Conservation (phyloP, 768 basidiomycete genomes). For the Nidularia sp. region DNA sequence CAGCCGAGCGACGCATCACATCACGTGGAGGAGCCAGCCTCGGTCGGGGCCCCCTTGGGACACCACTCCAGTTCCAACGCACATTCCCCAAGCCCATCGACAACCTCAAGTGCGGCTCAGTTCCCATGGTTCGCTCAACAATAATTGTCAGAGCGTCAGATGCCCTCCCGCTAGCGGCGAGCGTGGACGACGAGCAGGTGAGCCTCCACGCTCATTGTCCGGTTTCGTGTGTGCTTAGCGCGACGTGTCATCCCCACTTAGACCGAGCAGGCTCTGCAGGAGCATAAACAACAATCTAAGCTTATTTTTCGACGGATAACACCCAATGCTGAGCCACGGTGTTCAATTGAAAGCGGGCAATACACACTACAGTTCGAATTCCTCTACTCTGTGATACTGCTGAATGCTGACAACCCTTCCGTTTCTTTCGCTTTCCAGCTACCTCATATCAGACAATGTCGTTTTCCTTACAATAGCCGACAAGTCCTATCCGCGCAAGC, state of each 20-base stretch:
- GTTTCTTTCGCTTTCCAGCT: constrained; percentile 44
- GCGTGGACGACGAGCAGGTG: constrained; percentile 96
- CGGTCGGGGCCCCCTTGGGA: neutral
- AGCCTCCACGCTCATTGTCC: constrained; percentile 10
- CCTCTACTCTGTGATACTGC: constrained; percentile 3
- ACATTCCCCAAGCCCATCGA: constrained; percentile 7
- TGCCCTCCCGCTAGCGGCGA: constrained; percentile 88
- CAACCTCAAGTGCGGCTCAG: neutral
- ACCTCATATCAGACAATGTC: constrained; percentile 91
- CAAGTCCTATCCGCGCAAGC: constrained; percentile 94
- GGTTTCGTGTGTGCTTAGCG: constrained; percentile 10
- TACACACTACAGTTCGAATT: constrained; percentile 90
- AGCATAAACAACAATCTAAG: constrained; percentile 98
- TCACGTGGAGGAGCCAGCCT: neutral
- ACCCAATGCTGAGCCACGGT: constrained; percentile 90
- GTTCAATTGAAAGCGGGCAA: constrained; percentile 93
- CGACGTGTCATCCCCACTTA: constrained; percentile 32
- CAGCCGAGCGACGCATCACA: too few relatives aligned
- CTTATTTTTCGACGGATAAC: constrained; percentile 93
- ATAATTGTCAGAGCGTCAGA: constrained; percentile 83
- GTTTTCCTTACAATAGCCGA: constrained; percentile 95
- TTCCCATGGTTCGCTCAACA: constrained; percentile 79
- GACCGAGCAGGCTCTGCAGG: constrained; percentile 92
- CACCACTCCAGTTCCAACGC: neutral
- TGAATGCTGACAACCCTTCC: neutral